A percentile compares a stretch with the other conserved stretches of the same genome.
phyloP scores from a whole-genome alignment of 2,329 filamentous ascomycete species.

The Aspergillus piperis region DNA sequence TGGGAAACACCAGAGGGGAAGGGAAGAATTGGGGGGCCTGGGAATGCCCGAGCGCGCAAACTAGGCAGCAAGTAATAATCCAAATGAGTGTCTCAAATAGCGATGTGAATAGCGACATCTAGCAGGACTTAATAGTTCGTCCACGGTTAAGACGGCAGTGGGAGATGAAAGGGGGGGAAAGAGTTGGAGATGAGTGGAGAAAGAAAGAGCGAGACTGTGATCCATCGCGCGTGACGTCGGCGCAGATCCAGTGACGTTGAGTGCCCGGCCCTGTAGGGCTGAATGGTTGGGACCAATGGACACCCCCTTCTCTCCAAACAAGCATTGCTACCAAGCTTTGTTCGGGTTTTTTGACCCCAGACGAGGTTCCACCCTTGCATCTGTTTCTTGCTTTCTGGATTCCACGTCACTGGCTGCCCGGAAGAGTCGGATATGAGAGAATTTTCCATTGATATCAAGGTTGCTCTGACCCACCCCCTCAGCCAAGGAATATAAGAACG shows the following conservation, averaged over 20 bases:
- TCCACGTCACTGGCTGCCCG: not conserved
- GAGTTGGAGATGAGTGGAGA: not conserved
- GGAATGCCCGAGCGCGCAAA: not conserved
- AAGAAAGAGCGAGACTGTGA: not conserved
- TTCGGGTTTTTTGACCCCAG: not conserved
- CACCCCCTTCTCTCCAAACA: not conserved
- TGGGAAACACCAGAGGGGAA: not conserved
- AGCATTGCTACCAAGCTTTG: slow-evolving; percentile 7
- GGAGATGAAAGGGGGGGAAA: not conserved
- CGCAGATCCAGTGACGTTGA: not conserved
- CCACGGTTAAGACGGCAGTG: not conserved
- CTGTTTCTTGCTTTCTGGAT: not conserved
- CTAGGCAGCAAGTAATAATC: not conserved
- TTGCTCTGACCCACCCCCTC: not conserved
- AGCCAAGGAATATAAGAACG: not conserved
- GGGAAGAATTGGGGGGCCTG: not conserved
- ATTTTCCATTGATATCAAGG: not conserved
- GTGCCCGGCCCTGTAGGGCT: slow-evolving; percentile 7
- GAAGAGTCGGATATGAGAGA: not conserved
- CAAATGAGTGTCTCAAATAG: not conserved
- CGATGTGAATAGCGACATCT: not conserved
- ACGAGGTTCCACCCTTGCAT: not conserved
- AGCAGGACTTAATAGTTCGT: not conserved
- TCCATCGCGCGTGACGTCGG: not conserved
- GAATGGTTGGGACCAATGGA: not conserved